Evolutionary conservation across 2,329 filamentous ascomycete genomes (phyloP), one percentile per base, ranked within the genome.

Genomic region (Fusarium sp.): DNA sequence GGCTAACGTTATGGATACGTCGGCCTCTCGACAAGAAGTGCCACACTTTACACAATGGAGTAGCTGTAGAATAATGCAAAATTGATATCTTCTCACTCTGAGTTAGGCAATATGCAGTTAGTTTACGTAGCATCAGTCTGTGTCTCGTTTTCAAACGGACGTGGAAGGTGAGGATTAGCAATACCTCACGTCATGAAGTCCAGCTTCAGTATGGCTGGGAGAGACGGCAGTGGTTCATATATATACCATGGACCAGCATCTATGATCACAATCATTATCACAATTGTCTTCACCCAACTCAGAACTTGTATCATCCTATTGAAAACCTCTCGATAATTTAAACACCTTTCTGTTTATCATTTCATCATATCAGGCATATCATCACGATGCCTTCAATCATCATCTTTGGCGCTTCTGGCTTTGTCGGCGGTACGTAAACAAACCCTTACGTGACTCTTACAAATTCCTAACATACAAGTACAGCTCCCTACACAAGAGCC

Each of bases 401-500:
- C 8, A 9, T 62, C 2, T 62, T 62, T 4, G 59, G 59, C 1
- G 59, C 59, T 25, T 62, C 57, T n/a, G 59, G 59, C 13, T 62
- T 62, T 20, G 43, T 62, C 0, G 59, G 59, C 4, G 59, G 59
- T 62, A 62, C 2, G 43, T n/a, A 2, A 17, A n/a, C 5, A 0
- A 4, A 7, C 2, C 7, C 10, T 15, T n/a, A 3, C 19, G 0
- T 37, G 17, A 9, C 0, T 7, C 6, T 1, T 6, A 1, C 8
- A 7, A 3, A 1, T 1, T 4, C 8, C 13, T 62, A 0, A 56
- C 17, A 6, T 1, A 14, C 23, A 0, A 8, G 6, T 22, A 40
- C 13, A 57, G 59, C 10, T 9, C 43, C 59, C 32, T 62, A 62
- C 10, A 35, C 23, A 32, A 39, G 32, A 14, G 49, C 57, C 8